phyloP scores from a whole-genome alignment of 1,284 basidiomycete genomes.

The Exobasidium cylindrosporum region DNA sequence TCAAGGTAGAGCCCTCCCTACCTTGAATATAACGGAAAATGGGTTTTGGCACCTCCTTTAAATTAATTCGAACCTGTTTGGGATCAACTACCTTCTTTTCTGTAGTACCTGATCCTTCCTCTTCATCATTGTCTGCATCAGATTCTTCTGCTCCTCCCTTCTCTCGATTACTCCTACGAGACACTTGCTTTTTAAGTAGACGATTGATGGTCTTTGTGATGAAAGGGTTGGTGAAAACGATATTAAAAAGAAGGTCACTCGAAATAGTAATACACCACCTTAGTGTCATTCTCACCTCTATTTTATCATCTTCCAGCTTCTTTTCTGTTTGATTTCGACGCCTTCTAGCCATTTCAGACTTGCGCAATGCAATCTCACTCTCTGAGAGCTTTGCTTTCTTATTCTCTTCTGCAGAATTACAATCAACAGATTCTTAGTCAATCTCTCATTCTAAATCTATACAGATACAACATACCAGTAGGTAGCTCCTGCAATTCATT shows the following conservation, averaged over 20 bases:
- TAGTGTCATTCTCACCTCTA: no score
- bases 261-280: conserved; percentile 26
- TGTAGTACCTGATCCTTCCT: conserved; percentile 7
- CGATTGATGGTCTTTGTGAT: conserved; percentile 90
- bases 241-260: conserved; percentile 10
- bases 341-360: conserved; percentile 81
- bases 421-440: background rate
- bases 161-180: conserved; percentile 31
- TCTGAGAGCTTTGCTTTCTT: conserved; percentile 79
- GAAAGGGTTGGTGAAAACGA: conserved; percentile 59
- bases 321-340: conserved; percentile 81
- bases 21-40: conserved; percentile 7
- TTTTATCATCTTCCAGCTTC: conserved; percentile 88
- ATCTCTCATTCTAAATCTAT: conserved; percentile 8
- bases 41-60: conserved; percentile 12
- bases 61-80: background rate
- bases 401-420: conserved; percentile 13
- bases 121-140: conserved; percentile 15
- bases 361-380: conserved; percentile 72
- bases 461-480: conserved; percentile 32
- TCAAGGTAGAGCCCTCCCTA: background rate
- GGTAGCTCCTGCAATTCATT: conserved; percentile 41
- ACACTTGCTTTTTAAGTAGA: conserved; percentile 70
- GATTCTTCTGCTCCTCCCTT: conserved; percentile 9
- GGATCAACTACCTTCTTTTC: conserved; percentile 1